Evolutionary conservation across 2,329 filamentous ascomycete species (phyloP).

Genomic region (Phialophora tarda): DNA sequence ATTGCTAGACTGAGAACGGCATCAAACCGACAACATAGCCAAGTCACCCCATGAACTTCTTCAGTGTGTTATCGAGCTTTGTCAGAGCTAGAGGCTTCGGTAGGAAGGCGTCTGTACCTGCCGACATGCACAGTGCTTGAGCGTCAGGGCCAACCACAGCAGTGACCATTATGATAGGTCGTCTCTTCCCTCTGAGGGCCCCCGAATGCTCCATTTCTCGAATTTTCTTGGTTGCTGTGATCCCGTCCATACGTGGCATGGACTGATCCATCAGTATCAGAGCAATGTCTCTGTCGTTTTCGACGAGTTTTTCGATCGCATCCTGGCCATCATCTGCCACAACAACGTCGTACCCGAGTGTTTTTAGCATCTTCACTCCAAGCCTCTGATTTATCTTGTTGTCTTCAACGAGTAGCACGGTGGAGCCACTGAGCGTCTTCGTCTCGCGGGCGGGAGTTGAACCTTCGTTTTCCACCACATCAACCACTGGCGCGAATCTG

Average conservation of each 20-base stretch:
- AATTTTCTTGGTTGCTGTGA: constrained; percentile 43
- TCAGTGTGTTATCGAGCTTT: constrained; percentile 32
- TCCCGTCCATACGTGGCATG: constrained; percentile 44
- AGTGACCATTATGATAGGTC: constrained; percentile 43
- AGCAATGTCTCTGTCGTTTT: constrained; percentile 40
- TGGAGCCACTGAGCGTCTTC: constrained; percentile 49
- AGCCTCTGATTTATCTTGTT: constrained; percentile 58
- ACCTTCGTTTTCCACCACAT: constrained; percentile 35
- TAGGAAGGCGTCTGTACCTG: constrained; percentile 44
- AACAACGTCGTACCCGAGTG: constrained; percentile 68
- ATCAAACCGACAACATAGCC: neutral
- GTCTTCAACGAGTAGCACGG: constrained; percentile 69
- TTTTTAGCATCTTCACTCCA: constrained; percentile 69
- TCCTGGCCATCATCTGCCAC: constrained; percentile 43
- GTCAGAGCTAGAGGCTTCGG: constrained; percentile 41
- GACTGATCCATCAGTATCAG: constrained; percentile 45
- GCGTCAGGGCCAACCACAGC: constrained; percentile 42
- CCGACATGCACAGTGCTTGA: constrained; percentile 40
- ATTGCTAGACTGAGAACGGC: neutral
- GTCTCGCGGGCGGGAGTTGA: constrained; percentile 28
- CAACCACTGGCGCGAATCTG: constrained; percentile 40
- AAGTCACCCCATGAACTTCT: constrained; percentile 26
- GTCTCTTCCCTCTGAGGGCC: constrained; percentile 32
- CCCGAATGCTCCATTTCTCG: constrained; percentile 36
- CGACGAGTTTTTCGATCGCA: constrained; percentile 40